A percentile compares a stretch with the other conserved stretches of the same genome.
These are phyloP conservation scores for Xylaria nigripes DNA, from an alignment of 495 filamentous ascomycete species.

Conservation along the genomic window DNA sequence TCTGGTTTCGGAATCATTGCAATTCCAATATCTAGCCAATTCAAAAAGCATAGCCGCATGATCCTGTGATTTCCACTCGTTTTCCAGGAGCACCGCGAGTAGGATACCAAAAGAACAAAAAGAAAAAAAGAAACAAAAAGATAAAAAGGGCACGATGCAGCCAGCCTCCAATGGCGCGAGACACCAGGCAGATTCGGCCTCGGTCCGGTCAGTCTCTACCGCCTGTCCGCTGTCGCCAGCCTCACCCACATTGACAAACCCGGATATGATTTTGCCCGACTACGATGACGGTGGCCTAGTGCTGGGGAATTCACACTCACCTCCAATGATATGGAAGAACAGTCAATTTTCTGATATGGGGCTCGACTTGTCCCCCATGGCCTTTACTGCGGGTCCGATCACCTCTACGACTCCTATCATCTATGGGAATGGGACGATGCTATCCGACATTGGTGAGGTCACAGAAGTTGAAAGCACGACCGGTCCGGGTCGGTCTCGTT, in stretches of 20 bases:
- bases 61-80: neutral
- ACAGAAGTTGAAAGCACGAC: conserved; percentile 50
- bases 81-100: neutral
- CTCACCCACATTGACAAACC: conserved; percentile 85
- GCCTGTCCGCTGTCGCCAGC: conserved; percentile 38
- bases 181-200: conserved; percentile 14
- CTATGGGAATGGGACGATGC: conserved; percentile 53
- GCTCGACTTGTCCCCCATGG: conserved; percentile 29
- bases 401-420: conserved; percentile 51
- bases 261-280: conserved; percentile 84
- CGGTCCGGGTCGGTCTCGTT: conserved; percentile 17
- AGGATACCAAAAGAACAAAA: conserved; percentile 5
- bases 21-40: neutral
- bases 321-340: conserved; percentile 41
- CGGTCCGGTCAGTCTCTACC: conserved; percentile 20
- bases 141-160: conserved; percentile 16
- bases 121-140: no score
- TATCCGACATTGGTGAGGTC: conserved; percentile 69
- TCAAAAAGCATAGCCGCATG: neutral
- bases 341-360: conserved; percentile 24
- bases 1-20: neutral
- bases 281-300: conserved; percentile 47
- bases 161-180: conserved; percentile 14
- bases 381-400: conserved; percentile 42
- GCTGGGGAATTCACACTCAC: conserved; percentile 33